Evolutionary conservation across 768 basidiomycete species (phyloP), one percentile per base, ranked within the genome.

Genomic region (Lyophyllum decastes): DNA sequence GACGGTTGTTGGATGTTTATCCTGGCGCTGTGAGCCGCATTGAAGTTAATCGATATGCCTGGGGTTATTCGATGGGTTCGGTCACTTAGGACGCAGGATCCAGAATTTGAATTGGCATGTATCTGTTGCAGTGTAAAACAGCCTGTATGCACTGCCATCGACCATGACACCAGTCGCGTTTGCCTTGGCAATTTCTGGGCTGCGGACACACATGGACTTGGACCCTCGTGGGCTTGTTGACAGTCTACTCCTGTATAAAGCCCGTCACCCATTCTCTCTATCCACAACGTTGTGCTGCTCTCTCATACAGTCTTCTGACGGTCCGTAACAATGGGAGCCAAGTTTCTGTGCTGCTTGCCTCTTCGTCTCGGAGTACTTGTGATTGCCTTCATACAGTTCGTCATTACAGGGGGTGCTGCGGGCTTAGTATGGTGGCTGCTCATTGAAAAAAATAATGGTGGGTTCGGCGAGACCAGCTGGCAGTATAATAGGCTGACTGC

Each of bases 311-410:
- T 48, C 53, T 57, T 25, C 40, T 56, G 57, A 22, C 22, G 26
- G 40, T 33, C 2, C 35, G 14, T 19, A 48, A 48, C 33, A 6
- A 78, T 78, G 76, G 64, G 67, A 33, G 68, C 76, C 30, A 78
- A 78, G 62, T 76, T 76, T 60, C 69, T 76, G 9, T 76, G 72
- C 53, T 80, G 78, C 56, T 63, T 80, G 12, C 77, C 78, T n/a
- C 72, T 78, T 41, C 73, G 77, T 21, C 62, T 78, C 40, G 77
- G 77, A 44, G 75, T 76, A 14, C 54, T 76, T 19, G 54, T 78
- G 21, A 77, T 80, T 44, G 74, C 77, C 1, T 66, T 77, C 53
- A 44, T 77, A 41, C 75, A 77, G 40, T 78, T 78, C 62, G n/a
- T 76, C 40, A 51, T 75, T 11, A 70, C 64, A 41, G 74, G 69